phyloP scores from a whole-genome alignment of 768 basidiomycete species.

The Macrolepiota dolichaula region DNA sequence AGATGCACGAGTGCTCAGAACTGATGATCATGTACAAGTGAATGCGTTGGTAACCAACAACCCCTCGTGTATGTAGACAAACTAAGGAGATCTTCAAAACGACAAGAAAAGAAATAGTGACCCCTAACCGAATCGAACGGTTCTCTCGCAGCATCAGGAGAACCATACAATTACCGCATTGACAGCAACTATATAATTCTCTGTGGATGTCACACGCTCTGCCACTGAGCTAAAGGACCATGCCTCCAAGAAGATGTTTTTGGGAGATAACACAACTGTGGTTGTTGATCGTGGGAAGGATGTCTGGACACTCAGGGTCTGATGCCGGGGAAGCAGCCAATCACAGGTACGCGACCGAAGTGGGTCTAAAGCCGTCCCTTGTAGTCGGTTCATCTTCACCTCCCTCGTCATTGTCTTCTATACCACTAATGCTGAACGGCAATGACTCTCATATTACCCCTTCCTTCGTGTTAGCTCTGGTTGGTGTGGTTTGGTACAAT shows the following conservation, averaged over 20 bases:
- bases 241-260: background rate
- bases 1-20: too few species aligned
- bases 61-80: too few species aligned
- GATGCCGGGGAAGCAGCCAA: background rate
- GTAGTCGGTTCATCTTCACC: background rate
- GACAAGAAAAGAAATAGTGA: slow-evolving; percentile 17
- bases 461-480: slow-evolving; percentile 22
- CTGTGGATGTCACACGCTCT: slow-evolving; percentile 31
- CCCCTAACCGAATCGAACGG: slow-evolving; percentile 33
- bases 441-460: slow-evolving; percentile 6
- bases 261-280: background rate
- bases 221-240: slow-evolving; percentile 32
- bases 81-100: too few species aligned
- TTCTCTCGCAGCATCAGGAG: slow-evolving; percentile 27
- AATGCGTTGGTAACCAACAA: too few species aligned
- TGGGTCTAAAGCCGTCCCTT: background rate
- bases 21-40: too few species aligned
- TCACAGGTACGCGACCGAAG: background rate
- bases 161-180: background rate
- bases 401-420: background rate
- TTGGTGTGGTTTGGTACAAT: slow-evolving; percentile 58
- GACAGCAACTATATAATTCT: background rate
- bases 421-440: slow-evolving; percentile 21
- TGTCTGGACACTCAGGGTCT: background rate
- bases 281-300: background rate